phyloP scores from a whole-genome alignment of 352 stramenopile genomes.

The Thraustochytrium striatum region DNA sequence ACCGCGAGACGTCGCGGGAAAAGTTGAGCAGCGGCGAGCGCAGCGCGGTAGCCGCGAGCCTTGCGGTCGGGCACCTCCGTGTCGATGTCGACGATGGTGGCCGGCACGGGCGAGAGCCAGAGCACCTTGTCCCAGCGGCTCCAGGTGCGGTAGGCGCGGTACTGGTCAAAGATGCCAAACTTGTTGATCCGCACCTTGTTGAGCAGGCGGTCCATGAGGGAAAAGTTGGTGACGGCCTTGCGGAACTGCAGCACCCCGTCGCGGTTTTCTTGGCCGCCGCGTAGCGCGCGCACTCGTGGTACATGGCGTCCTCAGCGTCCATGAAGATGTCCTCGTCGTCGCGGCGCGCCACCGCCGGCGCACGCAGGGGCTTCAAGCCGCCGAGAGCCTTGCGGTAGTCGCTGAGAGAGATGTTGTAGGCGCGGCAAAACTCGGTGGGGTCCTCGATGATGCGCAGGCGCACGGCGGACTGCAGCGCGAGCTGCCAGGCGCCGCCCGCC shows the following conservation, averaged over 20 bases:
- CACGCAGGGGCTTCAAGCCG: too few relatives aligned
- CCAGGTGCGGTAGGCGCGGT: conserved; percentile 50
- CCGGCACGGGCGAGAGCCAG: conserved; percentile 43
- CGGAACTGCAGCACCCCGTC: conserved; percentile 47
- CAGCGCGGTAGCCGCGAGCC: not conserved
- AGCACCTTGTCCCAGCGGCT: conserved; percentile 50
- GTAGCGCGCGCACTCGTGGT: conserved; percentile 3
- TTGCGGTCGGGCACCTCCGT: not conserved
- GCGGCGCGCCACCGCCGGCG: too few relatives aligned
- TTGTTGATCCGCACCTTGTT: conserved; percentile 39
- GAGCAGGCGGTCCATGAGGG: conserved; percentile 37
- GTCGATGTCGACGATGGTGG: conserved; percentile 29
- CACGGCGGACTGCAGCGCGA: conserved; percentile 48
- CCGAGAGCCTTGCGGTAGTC: not conserved
- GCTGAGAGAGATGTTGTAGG: not conserved
- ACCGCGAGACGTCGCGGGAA: conserved; percentile 28
- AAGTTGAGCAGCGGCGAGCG: not conserved
- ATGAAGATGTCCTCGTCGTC: conserved; percentile 48
- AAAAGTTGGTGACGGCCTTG: conserved; percentile 47
- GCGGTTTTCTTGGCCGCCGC: conserved; percentile 19
- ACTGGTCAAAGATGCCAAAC: conserved; percentile 50
- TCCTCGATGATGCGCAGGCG: conserved; percentile 47
- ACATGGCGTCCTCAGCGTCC: conserved; percentile 24
- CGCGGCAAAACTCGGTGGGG: conserved; percentile 23
- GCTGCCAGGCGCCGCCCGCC: conserved; percentile 29